phyloP scores from a whole-genome alignment of 2,329 filamentous ascomycete species.

The Cladosporium austrohemisphaericum region DNA sequence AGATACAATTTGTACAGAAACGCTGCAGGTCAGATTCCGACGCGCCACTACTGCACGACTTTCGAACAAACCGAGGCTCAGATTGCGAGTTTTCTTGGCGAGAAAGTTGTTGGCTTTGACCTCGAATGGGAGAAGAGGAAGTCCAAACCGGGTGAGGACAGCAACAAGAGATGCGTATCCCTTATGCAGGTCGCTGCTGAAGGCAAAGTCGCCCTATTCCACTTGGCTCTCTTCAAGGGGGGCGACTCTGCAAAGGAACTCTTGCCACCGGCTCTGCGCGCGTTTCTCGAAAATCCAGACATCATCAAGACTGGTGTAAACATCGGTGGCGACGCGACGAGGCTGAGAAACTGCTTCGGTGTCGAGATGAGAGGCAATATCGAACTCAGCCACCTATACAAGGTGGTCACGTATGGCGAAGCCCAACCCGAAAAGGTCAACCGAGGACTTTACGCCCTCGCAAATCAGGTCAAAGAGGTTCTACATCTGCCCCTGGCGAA shows the following conservation, averaged over 20 bases:
- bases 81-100: constrained; percentile 61
- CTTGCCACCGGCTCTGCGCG: constrained; percentile 65
- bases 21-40: constrained; percentile 52
- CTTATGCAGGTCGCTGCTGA: constrained; percentile 79
- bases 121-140: constrained; percentile 71
- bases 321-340: constrained; percentile 63
- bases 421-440: constrained; percentile 57
- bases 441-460: constrained; percentile 62
- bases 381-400: constrained; percentile 80
- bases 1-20: constrained; percentile 64
- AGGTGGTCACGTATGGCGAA: constrained; percentile 65
- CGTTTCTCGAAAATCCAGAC: constrained; percentile 65
- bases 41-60: constrained; percentile 73
- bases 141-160: constrained; percentile 31
- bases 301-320: constrained; percentile 75
- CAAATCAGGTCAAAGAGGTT: constrained; percentile 65
- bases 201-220: constrained; percentile 74
- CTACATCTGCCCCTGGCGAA: constrained; percentile 74
- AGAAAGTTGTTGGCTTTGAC: constrained; percentile 79
- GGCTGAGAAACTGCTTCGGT: constrained; percentile 62
- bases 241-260: constrained; percentile 49
- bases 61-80: constrained; percentile 64
- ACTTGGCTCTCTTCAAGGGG: constrained; percentile 58
- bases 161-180: constrained; percentile 67
- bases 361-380: constrained; percentile 66